Evolutionary conservation across 2,329 filamentous ascomycete genomes (phyloP), one percentile per base, ranked within the genome.

Genomic region (Stemphylium lycopersici): DNA sequence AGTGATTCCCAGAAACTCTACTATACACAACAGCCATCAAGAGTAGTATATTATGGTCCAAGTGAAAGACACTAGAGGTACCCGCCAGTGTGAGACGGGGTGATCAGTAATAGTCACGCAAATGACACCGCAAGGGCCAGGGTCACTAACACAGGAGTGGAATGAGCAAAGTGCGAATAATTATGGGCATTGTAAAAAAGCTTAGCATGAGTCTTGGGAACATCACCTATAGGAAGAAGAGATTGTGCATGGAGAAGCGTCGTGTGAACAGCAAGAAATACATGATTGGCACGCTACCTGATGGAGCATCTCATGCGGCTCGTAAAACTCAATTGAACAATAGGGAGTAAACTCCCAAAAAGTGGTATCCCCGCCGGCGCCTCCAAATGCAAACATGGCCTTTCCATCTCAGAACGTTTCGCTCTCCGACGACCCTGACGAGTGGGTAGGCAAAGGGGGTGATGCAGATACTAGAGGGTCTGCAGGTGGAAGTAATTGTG

Each of bases 401-500:
- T 36, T 31, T 41, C 40, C 52, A 40, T 50, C 45, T 61, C 42
- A 66, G 55, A 67, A 60, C 33, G 49, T 62, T 33, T 52, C 29
- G 15, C 37, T 37, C 46, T 41, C 52, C 32, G 43, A 36, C 18
- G 29, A 36, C 37, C 76, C 84, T n/a, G 34, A 6, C 36, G 24
- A 49, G 67, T 91, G 87, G 20, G 81, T 85, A 43, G 22, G 46
- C 20, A 48, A 24, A 43, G 33, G 45, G 22, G 26, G 39, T n/a
- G 50, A 32, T 3, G 32, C 24, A 11, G 24, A 44, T 26, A 22
- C 10, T 13, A 43, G 26, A 44, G 48, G 5, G 15, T 22, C n/a
- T 20, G 39, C 6, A 50, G 18, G 16, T 6, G 18, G 11, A 39
- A 20, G 36, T 24, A 47, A 13, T 24, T 16, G 15, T 29, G 26